Evolutionary conservation across 345 rosid genomes (phyloP), one percentile per base, ranked within the genome.

Genomic region (Salix brachista): DNA sequence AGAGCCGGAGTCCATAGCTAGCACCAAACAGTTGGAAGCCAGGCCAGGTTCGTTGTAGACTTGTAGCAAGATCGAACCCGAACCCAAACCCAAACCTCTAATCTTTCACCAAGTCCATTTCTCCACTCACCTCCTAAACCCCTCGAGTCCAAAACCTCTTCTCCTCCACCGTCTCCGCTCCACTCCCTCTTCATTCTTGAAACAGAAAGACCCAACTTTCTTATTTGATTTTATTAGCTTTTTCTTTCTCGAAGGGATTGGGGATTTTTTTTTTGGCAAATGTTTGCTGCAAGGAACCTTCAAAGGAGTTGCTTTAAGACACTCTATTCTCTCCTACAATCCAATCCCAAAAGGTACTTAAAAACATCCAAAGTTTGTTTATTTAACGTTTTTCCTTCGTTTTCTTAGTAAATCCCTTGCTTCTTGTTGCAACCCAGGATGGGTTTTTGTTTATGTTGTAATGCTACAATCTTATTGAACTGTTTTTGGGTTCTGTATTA

Each of bases 261-360:
- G 19, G 69, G 71, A 21, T 2, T 30, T 30, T 32, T 37, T 23
- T 26, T 13, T 65, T 13, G 39, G 28, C 73, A 70, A 80, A 94
- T 94, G 97, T 89, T 91, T 72, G 86, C 86, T 46, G 75, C 87
- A 32, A 87, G 93, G 81, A 88, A 74, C 72, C 79, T 92, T 74
- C 89, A 82, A 73, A 83, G 81, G 56, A 83, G 76, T 65, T 80
- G 76, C 83, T 82, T 80, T 54, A 88, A 74, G 75, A 80, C 85
- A 3, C 79, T 92, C 78, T 82, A 89, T 54, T 85, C 90, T 60
- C 74, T 83, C 30, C 85, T 85, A 75, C 87, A 84, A 74, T 81
- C 90, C 66, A 85, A 77, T 82, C 84, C 86, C 64, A 66, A 25
- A 85, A 84, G 86, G 97, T 94, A 80, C 56, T 60, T 1, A 6